These are phyloP conservation scores for Magnaporthiopsis incrustans DNA, from an alignment of 2,329 filamentous ascomycete species.

Conservation along the genomic window DNA sequence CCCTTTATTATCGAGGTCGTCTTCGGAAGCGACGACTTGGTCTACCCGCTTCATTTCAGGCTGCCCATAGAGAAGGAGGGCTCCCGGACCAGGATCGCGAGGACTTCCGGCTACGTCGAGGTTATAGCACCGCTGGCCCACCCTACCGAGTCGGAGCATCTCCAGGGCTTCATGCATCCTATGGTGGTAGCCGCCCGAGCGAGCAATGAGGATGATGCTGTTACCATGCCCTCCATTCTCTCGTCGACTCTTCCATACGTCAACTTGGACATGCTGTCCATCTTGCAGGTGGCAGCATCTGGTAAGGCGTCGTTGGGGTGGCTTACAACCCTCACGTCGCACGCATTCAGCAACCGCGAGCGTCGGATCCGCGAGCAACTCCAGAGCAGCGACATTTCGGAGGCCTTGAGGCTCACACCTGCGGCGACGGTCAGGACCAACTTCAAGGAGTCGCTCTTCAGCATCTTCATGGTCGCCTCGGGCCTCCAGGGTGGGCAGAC, in stretches of 20 bases:
- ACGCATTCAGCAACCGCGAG: slow-evolving; percentile 35
- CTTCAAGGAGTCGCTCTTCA: slow-evolving; percentile 41
- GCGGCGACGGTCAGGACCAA: slow-evolving; percentile 27
- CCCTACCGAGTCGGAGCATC: slow-evolving; percentile 11
- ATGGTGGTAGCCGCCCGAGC: slow-evolving; percentile 15
- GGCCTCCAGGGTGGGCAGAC: slow-evolving; percentile 37
- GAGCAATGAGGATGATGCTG: slow-evolving; percentile 2
- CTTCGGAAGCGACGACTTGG: slow-evolving; percentile 23
- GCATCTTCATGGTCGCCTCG: slow-evolving; percentile 36
- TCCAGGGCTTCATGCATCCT: slow-evolving; percentile 28
- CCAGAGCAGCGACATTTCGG: slow-evolving; percentile 14
- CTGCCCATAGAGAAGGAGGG: slow-evolving; percentile 27
- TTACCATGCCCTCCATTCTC: not conserved
- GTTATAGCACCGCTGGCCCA: slow-evolving; percentile 28
- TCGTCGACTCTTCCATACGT: slow-evolving; percentile 27
- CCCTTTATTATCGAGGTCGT: slow-evolving; percentile 33
- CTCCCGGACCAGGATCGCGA: slow-evolving; percentile 32
- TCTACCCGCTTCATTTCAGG: slow-evolving; percentile 30
- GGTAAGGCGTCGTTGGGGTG: slow-evolving; percentile 27
- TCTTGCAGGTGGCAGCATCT: slow-evolving; percentile 25
- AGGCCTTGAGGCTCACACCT: not conserved
- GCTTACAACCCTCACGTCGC: slow-evolving; percentile 29
- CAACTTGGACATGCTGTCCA: slow-evolving; percentile 36
- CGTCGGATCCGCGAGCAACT: slow-evolving; percentile 24
- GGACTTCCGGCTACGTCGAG: slow-evolving; percentile 36